phyloP scores from a whole-genome alignment of 2,329 filamentous ascomycete genomes.

The Neonectria coccinea region DNA sequence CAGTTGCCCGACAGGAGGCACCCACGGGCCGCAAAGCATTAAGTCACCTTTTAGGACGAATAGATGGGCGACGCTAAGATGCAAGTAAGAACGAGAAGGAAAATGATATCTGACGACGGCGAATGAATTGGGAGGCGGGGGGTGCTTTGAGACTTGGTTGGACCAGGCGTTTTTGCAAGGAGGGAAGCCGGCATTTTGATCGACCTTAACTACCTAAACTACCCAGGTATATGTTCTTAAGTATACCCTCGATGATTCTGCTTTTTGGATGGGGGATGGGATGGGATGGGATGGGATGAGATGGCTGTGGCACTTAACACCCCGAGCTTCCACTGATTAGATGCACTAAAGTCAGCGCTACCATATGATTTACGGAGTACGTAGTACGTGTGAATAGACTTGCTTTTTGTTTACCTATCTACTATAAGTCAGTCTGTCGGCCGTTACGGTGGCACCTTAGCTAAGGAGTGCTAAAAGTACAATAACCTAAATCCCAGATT shows the following conservation, averaged over 20 bases:
- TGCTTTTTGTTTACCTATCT: background rate
- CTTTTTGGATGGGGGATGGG: background rate
- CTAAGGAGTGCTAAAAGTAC: too few species aligned
- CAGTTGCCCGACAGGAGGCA: background rate
- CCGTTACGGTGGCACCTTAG: too few species aligned
- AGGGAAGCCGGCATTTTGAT: too few species aligned
- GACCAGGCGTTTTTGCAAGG: too few species aligned
- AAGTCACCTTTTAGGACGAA: background rate
- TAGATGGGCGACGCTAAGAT: background rate
- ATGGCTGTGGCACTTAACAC: background rate
- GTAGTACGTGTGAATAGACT: background rate
- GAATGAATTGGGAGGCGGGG: too few species aligned
- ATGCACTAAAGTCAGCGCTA: background rate
- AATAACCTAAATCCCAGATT: too few species aligned
- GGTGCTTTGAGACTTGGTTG: too few species aligned
- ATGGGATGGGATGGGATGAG: background rate
- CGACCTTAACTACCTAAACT: too few species aligned
- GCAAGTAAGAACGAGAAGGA: background rate
- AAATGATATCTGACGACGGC: background rate
- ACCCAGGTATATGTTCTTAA: too few species aligned
- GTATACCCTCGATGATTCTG: background rate
- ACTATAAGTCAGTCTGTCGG: too few species aligned
- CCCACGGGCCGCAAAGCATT: background rate
- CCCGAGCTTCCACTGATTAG: background rate
- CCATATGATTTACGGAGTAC: background rate